Evolutionary conservation across 1,284 basidiomycete genomes (phyloP).

Genomic region (Xerocomus minutiporus): DNA sequence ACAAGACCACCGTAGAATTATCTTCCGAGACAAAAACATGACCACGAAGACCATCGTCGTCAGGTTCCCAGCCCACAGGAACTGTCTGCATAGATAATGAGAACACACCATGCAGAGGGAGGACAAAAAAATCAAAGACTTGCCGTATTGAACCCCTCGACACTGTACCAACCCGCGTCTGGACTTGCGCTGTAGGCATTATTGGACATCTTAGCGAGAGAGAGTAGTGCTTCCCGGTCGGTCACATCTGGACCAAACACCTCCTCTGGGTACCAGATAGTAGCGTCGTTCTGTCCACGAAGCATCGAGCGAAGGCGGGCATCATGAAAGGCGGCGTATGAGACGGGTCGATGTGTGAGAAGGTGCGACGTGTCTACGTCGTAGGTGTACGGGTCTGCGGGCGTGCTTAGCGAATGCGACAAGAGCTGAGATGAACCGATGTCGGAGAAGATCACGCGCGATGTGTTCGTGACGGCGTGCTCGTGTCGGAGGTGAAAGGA

Average conservation of each 20-base stretch:
- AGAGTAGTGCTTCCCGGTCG: slow-evolving; percentile 68
- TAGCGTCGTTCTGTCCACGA: slow-evolving; percentile 36
- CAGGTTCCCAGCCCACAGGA: slow-evolving; percentile 85
- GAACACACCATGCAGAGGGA: not conserved
- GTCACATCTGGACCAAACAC: slow-evolving; percentile 62
- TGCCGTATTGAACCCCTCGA: slow-evolving; percentile 58
- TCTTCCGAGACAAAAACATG: slow-evolving; percentile 80
- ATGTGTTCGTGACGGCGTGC: slow-evolving; percentile 50
- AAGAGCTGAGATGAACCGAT: slow-evolving; percentile 31
- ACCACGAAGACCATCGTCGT: slow-evolving; percentile 84
- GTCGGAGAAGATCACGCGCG: slow-evolving; percentile 54
- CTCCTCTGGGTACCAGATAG: slow-evolving; percentile 52
- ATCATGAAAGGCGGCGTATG: slow-evolving; percentile 41
- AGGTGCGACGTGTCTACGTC: slow-evolving; percentile 36
- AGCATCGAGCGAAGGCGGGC: slow-evolving; percentile 47
- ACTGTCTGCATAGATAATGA: slow-evolving; percentile 39
- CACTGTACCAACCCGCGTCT: slow-evolving; percentile 69
- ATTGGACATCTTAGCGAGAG: slow-evolving; percentile 85
- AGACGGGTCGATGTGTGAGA: slow-evolving; percentile 44
- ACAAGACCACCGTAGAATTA: slow-evolving; percentile 83
- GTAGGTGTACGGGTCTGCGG: slow-evolving; percentile 33
- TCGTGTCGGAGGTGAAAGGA: slow-evolving; percentile 63
- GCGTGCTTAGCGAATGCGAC: slow-evolving; percentile 20
- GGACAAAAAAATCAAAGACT: slow-evolving; percentile 29
- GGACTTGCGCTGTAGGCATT: slow-evolving; percentile 71